Base-by-base conservation (phyloP, 2,329 filamentous ascomycete genomes). In the Alternaria sp. region DNA sequence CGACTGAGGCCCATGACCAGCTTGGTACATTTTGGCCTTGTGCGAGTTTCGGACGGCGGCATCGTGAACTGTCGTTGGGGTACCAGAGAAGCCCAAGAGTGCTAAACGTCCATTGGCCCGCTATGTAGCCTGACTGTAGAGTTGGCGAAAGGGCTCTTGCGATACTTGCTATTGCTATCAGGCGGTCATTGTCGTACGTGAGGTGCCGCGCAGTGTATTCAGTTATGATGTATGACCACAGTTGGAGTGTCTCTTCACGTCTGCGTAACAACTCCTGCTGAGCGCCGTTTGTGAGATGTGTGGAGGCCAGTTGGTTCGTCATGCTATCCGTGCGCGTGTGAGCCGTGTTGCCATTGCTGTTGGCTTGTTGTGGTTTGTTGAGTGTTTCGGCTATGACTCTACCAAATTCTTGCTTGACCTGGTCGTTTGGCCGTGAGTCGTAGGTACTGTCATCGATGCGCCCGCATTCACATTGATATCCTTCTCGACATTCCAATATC, bases 1-100 rank as follows among this genome's bases (percentile, higher is more conserved):
- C 74, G 11, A 76, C 57, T 1, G 73, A 74, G 53, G 75, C 76
- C 76, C 76, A 78, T 41, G 75, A 77, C 76, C 76, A 78, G 63
- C 71, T 77, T 9, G 76, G 75, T 18, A 77, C 63, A 27, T 68
- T 68, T 14, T 68, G 65, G 2, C 64, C 62, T 51, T 65, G 36
- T 11, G 53, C 45, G 14, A 59, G 43, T 49, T 64, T 69, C 0
- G 75, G 69, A 49, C 74, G 66, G 3, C 73, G 67, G 38, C 70
- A 75, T 20, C 57, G 64, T 25, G 65, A 65, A 22, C 67, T 65
- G 38, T 78, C 74, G 44, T 67, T 75, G 14, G 76, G 74, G 60
- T 78, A 75, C 76, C 76, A 78, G 2, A 78, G 70, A 5, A 78
- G 64, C 18, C 68, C 70, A 8, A 78, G 68, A 3, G 72, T 77